phyloP scores from a whole-genome alignment of 169 alveolate species.

The Cryptosporidium sp. region DNA sequence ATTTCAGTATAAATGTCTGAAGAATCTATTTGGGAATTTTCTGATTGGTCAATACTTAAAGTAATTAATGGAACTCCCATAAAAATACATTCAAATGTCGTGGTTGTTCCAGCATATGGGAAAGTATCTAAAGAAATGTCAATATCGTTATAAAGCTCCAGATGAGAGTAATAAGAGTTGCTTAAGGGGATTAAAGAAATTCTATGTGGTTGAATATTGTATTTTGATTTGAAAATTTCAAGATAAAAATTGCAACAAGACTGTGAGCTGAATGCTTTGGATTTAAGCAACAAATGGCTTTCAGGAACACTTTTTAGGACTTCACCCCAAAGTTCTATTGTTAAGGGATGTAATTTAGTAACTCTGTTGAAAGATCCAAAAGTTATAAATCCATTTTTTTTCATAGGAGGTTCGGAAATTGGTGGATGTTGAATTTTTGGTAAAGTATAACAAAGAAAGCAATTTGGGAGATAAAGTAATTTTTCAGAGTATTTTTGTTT shows the following conservation, averaged over 20 bases:
- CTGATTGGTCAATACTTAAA: constrained; percentile 59
- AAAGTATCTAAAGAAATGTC: constrained; percentile 84
- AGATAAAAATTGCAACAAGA: constrained; percentile 31
- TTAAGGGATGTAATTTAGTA: constrained; percentile 83
- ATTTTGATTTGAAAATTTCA: constrained; percentile 12
- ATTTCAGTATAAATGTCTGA: constrained; percentile 6
- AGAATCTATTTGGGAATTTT: neutral
- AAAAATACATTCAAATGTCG: constrained; percentile 82
- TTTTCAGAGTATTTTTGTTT: constrained; percentile 79
- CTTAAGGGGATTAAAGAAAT: constrained; percentile 27
- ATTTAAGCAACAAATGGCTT: constrained; percentile 79
- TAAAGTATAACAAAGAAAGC: constrained; percentile 83
- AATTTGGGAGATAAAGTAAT: constrained; percentile 82
- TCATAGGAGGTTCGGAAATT: constrained; percentile 77
- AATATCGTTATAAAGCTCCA: constrained; percentile 31
- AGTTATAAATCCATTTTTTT: constrained; percentile 80
- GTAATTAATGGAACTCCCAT: constrained; percentile 86
- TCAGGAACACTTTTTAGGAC: constrained; percentile 81
- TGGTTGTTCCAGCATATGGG: constrained; percentile 86
- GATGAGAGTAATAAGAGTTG: constrained; percentile 38
- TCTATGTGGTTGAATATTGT: constrained; percentile 21
- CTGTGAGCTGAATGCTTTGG: constrained; percentile 77
- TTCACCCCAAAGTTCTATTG: constrained; percentile 79
- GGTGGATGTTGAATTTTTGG: constrained; percentile 74
- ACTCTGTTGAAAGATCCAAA: constrained; percentile 87